phyloP scores from a whole-genome alignment of 805 yeast species.

The Hanseniaspora mollemarum region DNA sequence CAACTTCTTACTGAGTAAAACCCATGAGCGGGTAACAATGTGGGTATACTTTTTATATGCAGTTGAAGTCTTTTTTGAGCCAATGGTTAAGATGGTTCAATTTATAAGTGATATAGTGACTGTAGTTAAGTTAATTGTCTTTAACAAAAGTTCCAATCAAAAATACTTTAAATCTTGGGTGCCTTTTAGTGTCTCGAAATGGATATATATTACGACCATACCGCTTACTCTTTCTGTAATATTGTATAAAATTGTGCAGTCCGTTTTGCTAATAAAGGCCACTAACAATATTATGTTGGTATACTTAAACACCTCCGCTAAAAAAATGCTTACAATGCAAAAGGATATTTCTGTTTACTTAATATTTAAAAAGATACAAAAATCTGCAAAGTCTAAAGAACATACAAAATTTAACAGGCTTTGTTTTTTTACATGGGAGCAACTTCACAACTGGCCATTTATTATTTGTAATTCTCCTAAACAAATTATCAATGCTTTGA shows the following conservation, averaged over 20 bases:
- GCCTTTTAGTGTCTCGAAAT: slow-evolving; percentile 1
- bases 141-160: too few relatives aligned
- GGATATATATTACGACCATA: neutral
- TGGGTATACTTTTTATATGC: neutral
- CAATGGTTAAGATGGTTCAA: neutral
- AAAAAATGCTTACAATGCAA: neutral
- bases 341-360: neutral
- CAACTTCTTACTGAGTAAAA: neutral
- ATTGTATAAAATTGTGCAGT: neutral
- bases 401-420: slow-evolving; percentile 6
- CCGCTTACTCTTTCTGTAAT: neutral
- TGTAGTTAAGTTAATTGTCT: neutral
- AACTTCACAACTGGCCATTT: slow-evolving; percentile 12
- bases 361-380: neutral
- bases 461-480: slow-evolving; percentile 3
- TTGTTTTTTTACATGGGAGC: slow-evolving; percentile 10
- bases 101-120: neutral
- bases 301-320: slow-evolving; percentile 5
- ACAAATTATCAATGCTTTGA: slow-evolving; percentile 1
- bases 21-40: neutral
- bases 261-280: slow-evolving; percentile 1
- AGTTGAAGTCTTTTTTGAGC: neutral
- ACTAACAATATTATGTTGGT: neutral
- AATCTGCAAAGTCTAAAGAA: neutral
- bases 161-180: neutral